A percentile compares a stretch with the other conserved stretches of the same genome.
Evolutionary conservation across 2,329 filamentous ascomycete species (phyloP).

Genomic region (Colletotrichum coccodes): DNA sequence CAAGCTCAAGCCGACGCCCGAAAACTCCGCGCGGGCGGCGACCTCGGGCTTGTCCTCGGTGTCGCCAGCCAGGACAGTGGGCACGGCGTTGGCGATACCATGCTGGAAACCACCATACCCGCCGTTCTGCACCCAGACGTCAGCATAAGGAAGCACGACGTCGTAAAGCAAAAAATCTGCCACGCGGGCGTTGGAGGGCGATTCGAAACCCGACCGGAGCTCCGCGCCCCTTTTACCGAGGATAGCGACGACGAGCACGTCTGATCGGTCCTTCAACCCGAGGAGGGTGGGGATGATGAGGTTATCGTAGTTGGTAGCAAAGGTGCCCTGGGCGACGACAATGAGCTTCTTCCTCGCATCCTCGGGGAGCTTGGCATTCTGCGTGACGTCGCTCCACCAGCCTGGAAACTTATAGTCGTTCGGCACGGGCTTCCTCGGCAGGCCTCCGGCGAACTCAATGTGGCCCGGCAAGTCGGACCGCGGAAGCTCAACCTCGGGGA

Average conservation of each 20-base stretch:
- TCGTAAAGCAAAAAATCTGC: constrained; percentile 61
- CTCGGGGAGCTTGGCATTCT: constrained; percentile 9
- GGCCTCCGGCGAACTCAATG: constrained; percentile 54
- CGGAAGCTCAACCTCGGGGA: constrained; percentile 50
- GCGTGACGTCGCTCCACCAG: constrained; percentile 56
- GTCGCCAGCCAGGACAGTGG: constrained; percentile 56
- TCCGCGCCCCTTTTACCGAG: constrained; percentile 39
- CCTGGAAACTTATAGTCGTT: constrained; percentile 44
- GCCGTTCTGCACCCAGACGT: constrained; percentile 59
- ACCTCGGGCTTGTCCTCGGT: constrained; percentile 50
- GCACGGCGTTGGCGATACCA: constrained; percentile 54
- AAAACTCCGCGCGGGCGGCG: constrained; percentile 50
- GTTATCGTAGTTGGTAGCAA: constrained; percentile 49
- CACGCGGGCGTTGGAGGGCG: constrained; percentile 50
- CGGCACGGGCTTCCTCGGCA: constrained; percentile 44
- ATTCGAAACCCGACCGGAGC: neutral
- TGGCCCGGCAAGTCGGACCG: constrained; percentile 46
- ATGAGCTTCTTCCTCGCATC: constrained; percentile 49
- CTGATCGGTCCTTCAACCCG: constrained; percentile 50
- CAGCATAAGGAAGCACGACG: constrained; percentile 52
- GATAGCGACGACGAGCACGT: constrained; percentile 46
- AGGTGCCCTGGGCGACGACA: constrained; percentile 59
- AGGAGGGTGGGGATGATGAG: constrained; percentile 56
- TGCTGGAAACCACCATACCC: constrained; percentile 60
- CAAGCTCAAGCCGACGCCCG: constrained; percentile 57